Conservation (phyloP, 345 rosid species). For the Lepidium didymum region DNA sequence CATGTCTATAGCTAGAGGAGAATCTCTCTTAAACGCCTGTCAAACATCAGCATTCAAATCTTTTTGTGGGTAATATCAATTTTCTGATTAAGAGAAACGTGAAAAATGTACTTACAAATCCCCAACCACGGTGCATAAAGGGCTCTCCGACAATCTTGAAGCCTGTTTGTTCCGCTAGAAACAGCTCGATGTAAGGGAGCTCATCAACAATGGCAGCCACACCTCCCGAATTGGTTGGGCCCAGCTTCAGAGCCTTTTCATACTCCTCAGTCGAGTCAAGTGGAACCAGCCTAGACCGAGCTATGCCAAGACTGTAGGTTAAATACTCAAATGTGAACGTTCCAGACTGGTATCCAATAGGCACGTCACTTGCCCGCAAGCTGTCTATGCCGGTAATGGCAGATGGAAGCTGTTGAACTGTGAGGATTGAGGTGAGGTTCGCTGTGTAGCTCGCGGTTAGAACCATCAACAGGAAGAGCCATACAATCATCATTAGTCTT, state of each 20-base stretch:
- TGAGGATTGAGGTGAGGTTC: constrained; percentile 80
- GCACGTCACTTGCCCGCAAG: constrained; percentile 51
- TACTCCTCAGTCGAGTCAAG: constrained; percentile 64
- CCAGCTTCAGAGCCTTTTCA: constrained; percentile 55
- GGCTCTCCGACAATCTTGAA: constrained; percentile 71
- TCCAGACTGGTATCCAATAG: constrained; percentile 81
- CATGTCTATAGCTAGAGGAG: constrained; percentile 67
- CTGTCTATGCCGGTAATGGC: constrained; percentile 77
- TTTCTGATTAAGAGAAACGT: not conserved
- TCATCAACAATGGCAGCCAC: constrained; percentile 86
- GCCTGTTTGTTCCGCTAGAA: constrained; percentile 43
- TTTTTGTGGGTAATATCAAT: not conserved
- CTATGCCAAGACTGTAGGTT: constrained; percentile 44
- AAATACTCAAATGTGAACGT: constrained; percentile 63
- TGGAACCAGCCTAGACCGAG: constrained; percentile 50
- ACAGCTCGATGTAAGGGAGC: constrained; percentile 67
- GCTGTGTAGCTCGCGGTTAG: constrained; percentile 90
- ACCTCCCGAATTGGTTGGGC: constrained; percentile 56
- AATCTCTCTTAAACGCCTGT: constrained; percentile 75
- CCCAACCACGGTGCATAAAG: constrained; percentile 86
- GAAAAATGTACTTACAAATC: constrained; percentile 64
- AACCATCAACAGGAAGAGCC: constrained; percentile 88
- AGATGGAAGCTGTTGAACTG: constrained; percentile 76
- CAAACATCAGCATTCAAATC: not conserved
- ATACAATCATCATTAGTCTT: constrained; percentile 74